Conservation (phyloP, 1,284 basidiomycete genomes). For the Entoloma clypeatum region DNA sequence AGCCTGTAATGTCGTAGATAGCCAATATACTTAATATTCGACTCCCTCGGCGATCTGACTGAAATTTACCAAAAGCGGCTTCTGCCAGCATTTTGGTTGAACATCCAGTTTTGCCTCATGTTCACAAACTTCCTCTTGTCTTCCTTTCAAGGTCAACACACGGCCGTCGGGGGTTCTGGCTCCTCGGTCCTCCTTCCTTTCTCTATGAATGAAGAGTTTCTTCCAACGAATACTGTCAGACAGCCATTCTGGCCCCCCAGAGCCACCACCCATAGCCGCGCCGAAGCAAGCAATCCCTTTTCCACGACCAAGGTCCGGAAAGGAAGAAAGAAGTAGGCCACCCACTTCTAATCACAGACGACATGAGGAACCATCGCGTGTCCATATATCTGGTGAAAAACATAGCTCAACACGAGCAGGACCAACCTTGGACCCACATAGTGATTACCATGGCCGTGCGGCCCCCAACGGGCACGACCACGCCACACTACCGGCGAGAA, state of each 20-base stretch:
- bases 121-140: slow-evolving; percentile 32
- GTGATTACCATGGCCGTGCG: slow-evolving; percentile 7
- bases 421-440: slow-evolving; percentile 12
- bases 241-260: slow-evolving; percentile 36
- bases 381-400: slow-evolving; percentile 23
- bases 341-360: slow-evolving; percentile 4
- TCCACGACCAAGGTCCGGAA: slow-evolving; percentile 22
- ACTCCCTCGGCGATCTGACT: neutral
- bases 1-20: slow-evolving; percentile 10
- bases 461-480: slow-evolving; percentile 9
- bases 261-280: slow-evolving; percentile 34
- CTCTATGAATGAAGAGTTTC: slow-evolving; percentile 48
- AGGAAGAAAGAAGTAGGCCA: slow-evolving; percentile 21
- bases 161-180: slow-evolving; percentile 14
- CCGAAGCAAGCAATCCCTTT: slow-evolving; percentile 31
- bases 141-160: no score
- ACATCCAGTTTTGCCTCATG: slow-evolving; percentile 47
- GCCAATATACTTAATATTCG: slow-evolving; percentile 18
- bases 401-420: slow-evolving; percentile 27
- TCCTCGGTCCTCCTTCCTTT: slow-evolving; percentile 18
- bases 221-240: slow-evolving; percentile 45
- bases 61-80: slow-evolving; percentile 24
- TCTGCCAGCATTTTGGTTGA: slow-evolving; percentile 20
- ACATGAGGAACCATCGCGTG: slow-evolving; percentile 9
- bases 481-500: slow-evolving; percentile 14